phyloP scores from a whole-genome alignment of 2,329 filamentous ascomycete genomes.

The Eutypa lata region DNA sequence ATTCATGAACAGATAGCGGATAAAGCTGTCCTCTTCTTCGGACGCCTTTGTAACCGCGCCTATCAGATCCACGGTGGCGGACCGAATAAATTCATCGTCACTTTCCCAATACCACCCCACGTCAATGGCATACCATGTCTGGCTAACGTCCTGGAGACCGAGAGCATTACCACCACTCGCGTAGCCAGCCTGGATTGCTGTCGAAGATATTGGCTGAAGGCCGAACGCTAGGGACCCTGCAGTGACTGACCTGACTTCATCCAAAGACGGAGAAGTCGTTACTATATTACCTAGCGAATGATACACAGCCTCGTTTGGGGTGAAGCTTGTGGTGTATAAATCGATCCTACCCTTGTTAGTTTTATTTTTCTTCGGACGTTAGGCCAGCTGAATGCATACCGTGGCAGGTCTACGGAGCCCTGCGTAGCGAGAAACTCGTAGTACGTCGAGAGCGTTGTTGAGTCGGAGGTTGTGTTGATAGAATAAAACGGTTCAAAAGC shows the following conservation, averaged over 20 bases:
- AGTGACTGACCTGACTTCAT: slow-evolving; percentile 2
- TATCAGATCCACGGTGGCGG: neutral
- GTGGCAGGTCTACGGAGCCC: neutral
- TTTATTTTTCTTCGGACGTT: neutral
- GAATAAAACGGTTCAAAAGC: slow-evolving; percentile 9
- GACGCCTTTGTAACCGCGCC: neutral
- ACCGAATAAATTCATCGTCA: slow-evolving; percentile 2
- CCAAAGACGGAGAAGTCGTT: neutral
- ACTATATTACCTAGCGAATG: slow-evolving; percentile 1
- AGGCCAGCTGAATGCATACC: slow-evolving; percentile 1
- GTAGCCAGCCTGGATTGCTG: slow-evolving; percentile 1
- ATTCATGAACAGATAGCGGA: slow-evolving; percentile 3
- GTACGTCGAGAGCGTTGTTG: neutral
- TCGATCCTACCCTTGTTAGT: slow-evolving; percentile 1
- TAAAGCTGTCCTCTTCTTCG: neutral
- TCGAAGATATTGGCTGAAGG: slow-evolving; percentile 4
- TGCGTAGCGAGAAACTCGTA: neutral
- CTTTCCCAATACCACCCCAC: slow-evolving; percentile 4
- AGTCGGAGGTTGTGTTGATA: neutral
- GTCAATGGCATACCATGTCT: slow-evolving; percentile 4
- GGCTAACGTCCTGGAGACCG: slow-evolving; percentile 3
- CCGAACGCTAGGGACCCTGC: slow-evolving; percentile 1
- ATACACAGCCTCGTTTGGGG: slow-evolving; percentile 3
- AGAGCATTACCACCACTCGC: slow-evolving; percentile 4
- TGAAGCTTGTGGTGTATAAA: slow-evolving; percentile 4